These are phyloP conservation scores for Colletotrichum lentis DNA, from an alignment of 2,329 filamentous ascomycete genomes.

Conservation along the genomic window DNA sequence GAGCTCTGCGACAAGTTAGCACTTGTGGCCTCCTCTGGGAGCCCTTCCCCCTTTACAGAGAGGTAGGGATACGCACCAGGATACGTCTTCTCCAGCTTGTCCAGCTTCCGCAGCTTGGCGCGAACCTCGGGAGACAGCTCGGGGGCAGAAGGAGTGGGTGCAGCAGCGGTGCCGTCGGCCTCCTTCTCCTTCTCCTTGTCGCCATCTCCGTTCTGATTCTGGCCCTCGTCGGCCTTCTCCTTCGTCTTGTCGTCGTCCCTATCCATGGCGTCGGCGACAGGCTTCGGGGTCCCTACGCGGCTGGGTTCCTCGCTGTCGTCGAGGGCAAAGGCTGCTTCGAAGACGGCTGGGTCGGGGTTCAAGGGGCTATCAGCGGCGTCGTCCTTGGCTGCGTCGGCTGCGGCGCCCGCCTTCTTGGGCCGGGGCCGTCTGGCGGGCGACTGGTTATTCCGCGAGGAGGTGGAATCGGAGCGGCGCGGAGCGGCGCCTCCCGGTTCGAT, in stretches of 20 bases:
- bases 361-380: constrained; percentile 52
- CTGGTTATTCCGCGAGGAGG: constrained; percentile 32
- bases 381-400: constrained; percentile 44
- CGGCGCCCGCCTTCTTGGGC: constrained; percentile 49
- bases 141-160: constrained; percentile 40
- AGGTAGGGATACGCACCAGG: constrained; percentile 65
- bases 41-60: background rate
- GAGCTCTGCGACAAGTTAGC: constrained; percentile 66
- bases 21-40: background rate
- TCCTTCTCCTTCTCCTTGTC: constrained; percentile 41
- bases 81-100: constrained; percentile 88
- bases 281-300: constrained; percentile 66
- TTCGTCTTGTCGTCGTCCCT: constrained; percentile 44
- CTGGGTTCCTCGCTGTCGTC: constrained; percentile 80
- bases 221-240: constrained; percentile 39
- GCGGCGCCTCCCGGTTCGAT: constrained; percentile 26
- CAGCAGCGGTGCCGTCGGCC: constrained; percentile 40
- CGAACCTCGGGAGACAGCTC: constrained; percentile 79
- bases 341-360: constrained; percentile 84
- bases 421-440: constrained; percentile 44
- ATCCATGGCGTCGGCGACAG: constrained; percentile 46
- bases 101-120: constrained; percentile 81
- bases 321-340: constrained; percentile 85
- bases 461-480: constrained; percentile 49
- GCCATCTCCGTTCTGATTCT: constrained; percentile 41